Base-by-base conservation (phyloP, 768 basidiomycete species). In the Tricholoma matsutake region DNA sequence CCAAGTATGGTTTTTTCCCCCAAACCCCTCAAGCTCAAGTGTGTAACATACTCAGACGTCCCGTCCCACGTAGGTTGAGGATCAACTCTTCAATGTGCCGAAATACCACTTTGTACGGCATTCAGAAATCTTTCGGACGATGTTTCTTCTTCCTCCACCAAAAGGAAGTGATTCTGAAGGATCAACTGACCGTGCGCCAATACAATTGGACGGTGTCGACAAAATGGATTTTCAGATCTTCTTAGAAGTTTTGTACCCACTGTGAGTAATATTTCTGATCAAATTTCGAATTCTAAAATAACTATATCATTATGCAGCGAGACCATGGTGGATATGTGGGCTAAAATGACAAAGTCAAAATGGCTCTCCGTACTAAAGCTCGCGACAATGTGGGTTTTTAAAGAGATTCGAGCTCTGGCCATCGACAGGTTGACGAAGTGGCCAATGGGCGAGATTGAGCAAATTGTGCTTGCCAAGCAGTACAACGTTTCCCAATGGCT, bases 281-380 rank as follows among this genome's bases (percentile, higher is more conserved):
- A 49, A 47, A 45, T 9, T 8, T 45, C 18, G 8, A 9, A 45
- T 45, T 6, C 43, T 20, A 41, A 41, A 41, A 18, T 18, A 18
- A 4, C n/a, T 45, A 18, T 45, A 10, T n/a, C n/a, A n/a, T n/a
- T 20, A 25, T 4, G 28, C 14, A 25, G 20, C 10, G 22, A 49
- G 20, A 13, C 22, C 8, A 47, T 22, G 22, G 5, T 4, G 20
- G 47, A 7, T n/a, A n/a, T 32, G 14, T n/a, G 16, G 14, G 7
- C n/a, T 6, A 10, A 16, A 14, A 52, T 52, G 28, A n/a, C 31
- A 18, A 61, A 62, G 13, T 68, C 71, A 6, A 70, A 71, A 54
- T 80, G 79, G 81, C 63, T 73, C 14, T 70, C 75, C 0, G 71
- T 77, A 20, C 64, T 78, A n/a, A 75, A 76, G 61, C 65, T 81